Base-by-base conservation (phyloP, 164 flowering plant species). In the Piper betle region DNA sequence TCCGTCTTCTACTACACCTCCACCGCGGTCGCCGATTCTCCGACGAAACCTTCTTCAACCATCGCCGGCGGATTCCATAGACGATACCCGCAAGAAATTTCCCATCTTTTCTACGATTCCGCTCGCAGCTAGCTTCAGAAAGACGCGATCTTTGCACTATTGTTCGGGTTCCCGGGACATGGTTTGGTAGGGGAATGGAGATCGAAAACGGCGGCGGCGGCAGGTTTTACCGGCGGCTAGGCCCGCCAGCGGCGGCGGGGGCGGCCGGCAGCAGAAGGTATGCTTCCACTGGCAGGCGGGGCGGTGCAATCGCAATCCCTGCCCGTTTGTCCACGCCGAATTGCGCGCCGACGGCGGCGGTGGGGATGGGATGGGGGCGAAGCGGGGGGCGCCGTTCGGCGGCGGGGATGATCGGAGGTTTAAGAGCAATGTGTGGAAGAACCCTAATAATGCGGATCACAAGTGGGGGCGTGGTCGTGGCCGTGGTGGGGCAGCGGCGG, bases 221-320 rank as follows among this genome's bases (percentile, higher is more conserved):
- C 39, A 64, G 69, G 59, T 58, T 66, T 19, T 68, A 59, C 64
- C 60, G 43, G 55, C 69, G 80, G 9, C 58, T 70, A 37, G 73
- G 74, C 37, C 63, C 63, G 1, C 60, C 63, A 0, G 52, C 61
- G 33, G 18, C 43, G 3, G 60, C n/a, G 37, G 50, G 37, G 25
- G 43, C 39, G 73, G 46, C 3, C 70, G 68, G 42, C 43, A 68
- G 12, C 81, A 74, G 63, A 84, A 79, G 72, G 91, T 86, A 2
- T 89, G 96, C 61, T 79, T 6, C 58, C 80, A 83, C 53, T 89
- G 94, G 94, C 66, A 76, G 39, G 84, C 84, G 0, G 96, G 96
- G 37, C 72, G 74, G 65, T 89, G 94, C 68, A 78, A 33, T 19
- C 63, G 88, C 11, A 16, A 43, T 54, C 86, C 86, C 0, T 89